These are phyloP conservation scores for Xylaria sp. DNA, from an alignment of 495 filamentous ascomycete genomes.

Conservation along the genomic window DNA sequence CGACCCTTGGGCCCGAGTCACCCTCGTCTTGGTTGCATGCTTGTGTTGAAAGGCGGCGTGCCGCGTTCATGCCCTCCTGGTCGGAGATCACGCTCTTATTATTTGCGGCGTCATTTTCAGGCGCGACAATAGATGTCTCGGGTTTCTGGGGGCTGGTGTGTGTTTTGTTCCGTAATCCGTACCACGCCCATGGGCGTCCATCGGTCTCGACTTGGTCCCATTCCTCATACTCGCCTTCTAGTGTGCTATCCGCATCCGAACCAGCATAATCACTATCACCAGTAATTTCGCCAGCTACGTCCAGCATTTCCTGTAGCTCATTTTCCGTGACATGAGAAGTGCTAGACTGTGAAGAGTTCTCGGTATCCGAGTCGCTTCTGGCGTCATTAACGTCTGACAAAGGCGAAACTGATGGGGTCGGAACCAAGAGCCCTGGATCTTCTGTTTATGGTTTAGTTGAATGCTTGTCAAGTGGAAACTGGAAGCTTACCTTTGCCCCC, in stretches of 20 bases:
- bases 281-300: slow-evolving; percentile 33
- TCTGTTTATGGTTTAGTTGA: not conserved
- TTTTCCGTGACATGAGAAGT: slow-evolving; percentile 28
- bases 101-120: not conserved
- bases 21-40: not conserved
- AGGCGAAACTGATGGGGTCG: slow-evolving; percentile 19
- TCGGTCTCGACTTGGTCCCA: slow-evolving; percentile 23
- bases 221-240: slow-evolving; percentile 25
- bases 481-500: slow-evolving; percentile 15
- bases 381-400: slow-evolving; percentile 17
- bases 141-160: not conserved
- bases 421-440: not conserved
- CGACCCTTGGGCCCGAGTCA: not conserved
- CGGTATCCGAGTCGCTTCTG: slow-evolving; percentile 5
- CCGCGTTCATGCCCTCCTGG: not conserved
- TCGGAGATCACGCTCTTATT: not conserved
- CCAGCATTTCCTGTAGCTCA: slow-evolving; percentile 25
- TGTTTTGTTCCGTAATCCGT: slow-evolving; percentile 29
- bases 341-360: not conserved
- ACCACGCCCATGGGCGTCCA: slow-evolving; percentile 36
- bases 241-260: slow-evolving; percentile 28
- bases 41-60: not conserved
- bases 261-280: slow-evolving; percentile 38
- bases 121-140: not conserved
- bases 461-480: not conserved